Percentiles rank a stretch among this genome's conserved stretches.
These are phyloP conservation scores for Murraya paniculata DNA, from an alignment of 345 rosid species.

Conservation along the genomic window DNA sequence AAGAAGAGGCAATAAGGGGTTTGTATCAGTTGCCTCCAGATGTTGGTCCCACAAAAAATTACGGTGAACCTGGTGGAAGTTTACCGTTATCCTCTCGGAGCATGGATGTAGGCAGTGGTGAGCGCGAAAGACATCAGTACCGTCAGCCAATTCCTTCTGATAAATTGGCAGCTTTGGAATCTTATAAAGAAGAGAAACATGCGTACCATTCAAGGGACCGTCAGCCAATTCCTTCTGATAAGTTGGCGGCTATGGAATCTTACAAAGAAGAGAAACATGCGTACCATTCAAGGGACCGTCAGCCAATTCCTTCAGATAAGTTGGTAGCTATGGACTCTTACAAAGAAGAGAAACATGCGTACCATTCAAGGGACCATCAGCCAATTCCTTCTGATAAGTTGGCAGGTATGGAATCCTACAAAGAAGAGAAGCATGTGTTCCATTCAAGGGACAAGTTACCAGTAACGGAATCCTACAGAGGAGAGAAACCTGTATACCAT, in stretches of 20 bases:
- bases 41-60: constrained; percentile 29
- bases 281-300: constrained; percentile 10
- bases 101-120: constrained; percentile 24
- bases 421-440: neutral
- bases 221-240: constrained; percentile 11
- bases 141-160: constrained; percentile 7
- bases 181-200: neutral
- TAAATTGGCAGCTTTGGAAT: neutral
- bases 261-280: constrained; percentile 14
- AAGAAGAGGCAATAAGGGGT: constrained; percentile 32
- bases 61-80: constrained; percentile 32
- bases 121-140: constrained; percentile 33
- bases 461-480: constrained; percentile 29
- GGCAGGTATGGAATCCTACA: constrained; percentile 24
- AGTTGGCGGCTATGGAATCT: constrained; percentile 20
- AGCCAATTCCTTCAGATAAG: constrained; percentile 18
- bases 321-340: neutral
- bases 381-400: constrained; percentile 15
- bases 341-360: neutral
- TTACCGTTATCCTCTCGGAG: constrained; percentile 18
- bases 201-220: neutral
- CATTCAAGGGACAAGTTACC: constrained; percentile 1
- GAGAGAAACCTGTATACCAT: constrained; percentile 28
- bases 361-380: neutral
- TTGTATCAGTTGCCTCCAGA: constrained; percentile 27